These are phyloP conservation scores for Cladosporium sp. DNA, from an alignment of 2,329 filamentous ascomycete genomes.

Conservation along the genomic window DNA sequence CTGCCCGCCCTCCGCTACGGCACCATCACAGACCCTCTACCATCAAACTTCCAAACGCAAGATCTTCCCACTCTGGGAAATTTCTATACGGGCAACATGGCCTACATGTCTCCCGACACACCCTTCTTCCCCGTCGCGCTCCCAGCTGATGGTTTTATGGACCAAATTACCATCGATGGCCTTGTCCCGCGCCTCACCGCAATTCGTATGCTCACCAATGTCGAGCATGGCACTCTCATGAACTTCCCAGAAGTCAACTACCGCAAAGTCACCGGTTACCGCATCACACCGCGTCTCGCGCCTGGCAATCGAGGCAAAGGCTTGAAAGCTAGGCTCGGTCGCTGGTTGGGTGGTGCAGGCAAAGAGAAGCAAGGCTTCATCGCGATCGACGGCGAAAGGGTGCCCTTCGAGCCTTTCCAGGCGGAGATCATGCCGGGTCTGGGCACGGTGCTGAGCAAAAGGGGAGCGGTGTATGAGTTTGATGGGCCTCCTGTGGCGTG, in stretches of 20 bases:
- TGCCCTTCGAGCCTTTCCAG: constrained; percentile 88
- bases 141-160: constrained; percentile 80
- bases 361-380: constrained; percentile 75
- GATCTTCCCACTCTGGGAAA: constrained; percentile 79
- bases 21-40: constrained; percentile 74
- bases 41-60: constrained; percentile 72
- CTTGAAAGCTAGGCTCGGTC: constrained; percentile 26
- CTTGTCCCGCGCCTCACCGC: constrained; percentile 67
- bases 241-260: constrained; percentile 77
- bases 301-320: constrained; percentile 17
- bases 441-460: constrained; percentile 80
- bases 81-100: constrained; percentile 95
- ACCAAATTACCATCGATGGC: constrained; percentile 78
- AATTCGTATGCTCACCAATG: constrained; percentile 67
- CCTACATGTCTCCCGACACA: constrained; percentile 81
- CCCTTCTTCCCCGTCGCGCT: constrained; percentile 86
- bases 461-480: constrained; percentile 69
- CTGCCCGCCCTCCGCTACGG: constrained; percentile 76
- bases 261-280: constrained; percentile 82
- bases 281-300: constrained; percentile 65
- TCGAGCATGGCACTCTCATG: constrained; percentile 75
- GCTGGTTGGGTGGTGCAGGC: constrained; percentile 33
- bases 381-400: constrained; percentile 86
- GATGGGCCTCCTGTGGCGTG: constrained; percentile 31
- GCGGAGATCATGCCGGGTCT: constrained; percentile 82